A percentile compares a stretch with the other conserved stretches of the same genome.
These are phyloP conservation scores for Beauveria bassiana DNA, from an alignment of 2,329 filamentous ascomycete genomes.

Conservation along the genomic window DNA sequence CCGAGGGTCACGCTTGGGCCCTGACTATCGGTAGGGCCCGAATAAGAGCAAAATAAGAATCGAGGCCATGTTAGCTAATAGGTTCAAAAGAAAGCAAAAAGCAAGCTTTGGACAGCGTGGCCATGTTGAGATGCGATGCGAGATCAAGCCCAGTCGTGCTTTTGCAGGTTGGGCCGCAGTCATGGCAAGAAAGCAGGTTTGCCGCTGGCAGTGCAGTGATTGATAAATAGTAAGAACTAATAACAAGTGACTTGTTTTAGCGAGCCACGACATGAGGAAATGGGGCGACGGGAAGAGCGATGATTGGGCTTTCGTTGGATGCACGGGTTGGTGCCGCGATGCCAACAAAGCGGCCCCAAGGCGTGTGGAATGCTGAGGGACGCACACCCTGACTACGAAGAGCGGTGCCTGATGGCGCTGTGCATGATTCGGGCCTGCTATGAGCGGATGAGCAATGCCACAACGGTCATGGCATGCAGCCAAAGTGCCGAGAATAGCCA, in stretches of 20 bases:
- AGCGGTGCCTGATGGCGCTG: neutral
- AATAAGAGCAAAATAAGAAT: neutral
- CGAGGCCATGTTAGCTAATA: neutral
- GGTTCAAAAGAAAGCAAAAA: neutral
- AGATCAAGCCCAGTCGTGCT: slow-evolving; percentile 1
- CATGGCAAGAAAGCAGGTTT: neutral
- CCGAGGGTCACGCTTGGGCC: neutral
- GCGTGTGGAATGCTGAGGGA: neutral
- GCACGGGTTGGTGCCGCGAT: neutral
- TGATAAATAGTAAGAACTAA: too few species aligned
- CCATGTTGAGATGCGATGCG: neutral
- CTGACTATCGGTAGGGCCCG: neutral
- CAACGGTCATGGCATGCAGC: neutral
- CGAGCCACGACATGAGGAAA: neutral
- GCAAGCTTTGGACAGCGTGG: neutral
- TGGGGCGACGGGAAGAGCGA: neutral
- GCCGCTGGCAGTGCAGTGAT: neutral
- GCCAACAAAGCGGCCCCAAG: neutral
- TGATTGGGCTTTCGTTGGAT: neutral
- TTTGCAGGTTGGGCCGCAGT: neutral
- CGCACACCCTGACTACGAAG: neutral
- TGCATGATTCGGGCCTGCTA: neutral
- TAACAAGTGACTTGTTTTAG: neutral
- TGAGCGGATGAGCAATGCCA: neutral
- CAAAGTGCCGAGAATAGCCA: neutral